Evolutionary conservation across 768 basidiomycete species (phyloP).

Genomic region (Pulveroboletus sp.): DNA sequence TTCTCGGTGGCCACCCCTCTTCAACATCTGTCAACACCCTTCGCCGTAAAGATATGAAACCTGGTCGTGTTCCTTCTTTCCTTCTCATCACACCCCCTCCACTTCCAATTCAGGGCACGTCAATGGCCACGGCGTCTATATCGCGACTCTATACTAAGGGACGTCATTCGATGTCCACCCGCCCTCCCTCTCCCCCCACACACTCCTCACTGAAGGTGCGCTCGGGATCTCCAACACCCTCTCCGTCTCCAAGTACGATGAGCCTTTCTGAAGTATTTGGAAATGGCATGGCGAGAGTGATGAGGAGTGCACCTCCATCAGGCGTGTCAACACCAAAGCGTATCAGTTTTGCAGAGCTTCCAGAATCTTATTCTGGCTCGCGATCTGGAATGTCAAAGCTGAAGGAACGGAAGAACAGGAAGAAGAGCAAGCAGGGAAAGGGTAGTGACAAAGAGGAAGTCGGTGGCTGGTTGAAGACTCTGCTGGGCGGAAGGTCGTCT

Average conservation of each 20-base stretch:
- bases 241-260: conserved; percentile 31
- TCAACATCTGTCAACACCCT: conserved; percentile 22
- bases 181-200: conserved; percentile 55
- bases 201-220: conserved; percentile 43
- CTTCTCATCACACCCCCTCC: conserved; percentile 44
- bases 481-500: conserved; percentile 19
- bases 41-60: conserved; percentile 9
- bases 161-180: conserved; percentile 55
- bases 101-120: conserved; percentile 53
- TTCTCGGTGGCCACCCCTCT: conserved; percentile 51
- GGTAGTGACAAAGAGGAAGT: conserved; percentile 26
- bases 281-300: conserved; percentile 25
- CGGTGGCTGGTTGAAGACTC: conserved; percentile 22
- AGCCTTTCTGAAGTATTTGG: conserved; percentile 28
- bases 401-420: conserved; percentile 28
- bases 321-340: conserved; percentile 60
- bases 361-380: conserved; percentile 55
- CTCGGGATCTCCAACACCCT: conserved; percentile 34
- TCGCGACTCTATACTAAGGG: conserved; percentile 70
- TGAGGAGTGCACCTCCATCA: conserved; percentile 43
- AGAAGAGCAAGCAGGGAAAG: conserved; percentile 33
- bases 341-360: conserved; percentile 75
- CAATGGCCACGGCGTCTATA: conserved; percentile 71
- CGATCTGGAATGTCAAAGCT: conserved; percentile 32
- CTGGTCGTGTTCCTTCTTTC: conserved; percentile 21